Percentiles rank a stretch among this genome's conserved stretches.
phyloP scores from a whole-genome alignment of 331 rosid genomes.

The Saraca asoca region DNA sequence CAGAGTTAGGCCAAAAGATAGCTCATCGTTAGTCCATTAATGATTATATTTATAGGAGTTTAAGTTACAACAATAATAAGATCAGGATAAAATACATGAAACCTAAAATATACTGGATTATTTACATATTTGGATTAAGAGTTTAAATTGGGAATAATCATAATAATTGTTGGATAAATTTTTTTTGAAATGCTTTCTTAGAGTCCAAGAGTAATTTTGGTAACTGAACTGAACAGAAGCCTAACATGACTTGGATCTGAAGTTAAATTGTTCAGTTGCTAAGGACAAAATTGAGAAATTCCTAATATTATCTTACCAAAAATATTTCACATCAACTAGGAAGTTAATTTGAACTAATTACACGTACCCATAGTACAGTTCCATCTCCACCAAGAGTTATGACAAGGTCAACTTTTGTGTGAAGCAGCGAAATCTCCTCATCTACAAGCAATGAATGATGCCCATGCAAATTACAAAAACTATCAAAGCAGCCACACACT shows the following conservation, averaged over 20 bases:
- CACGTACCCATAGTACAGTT: constrained; percentile 91
- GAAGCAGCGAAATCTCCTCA: constrained; percentile 60
- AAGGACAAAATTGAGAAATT: constrained; percentile 9
- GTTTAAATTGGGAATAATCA: not conserved
- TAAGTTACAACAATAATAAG: not conserved
- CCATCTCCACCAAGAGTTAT: constrained; percentile 98
- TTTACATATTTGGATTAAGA: constrained; percentile 19
- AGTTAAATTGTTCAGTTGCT: not conserved
- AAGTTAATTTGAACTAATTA: constrained; percentile 31
- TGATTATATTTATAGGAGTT: constrained; percentile 15
- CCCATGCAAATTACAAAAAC: constrained; percentile 11
- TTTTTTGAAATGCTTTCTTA: no score
- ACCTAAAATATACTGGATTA: not conserved
- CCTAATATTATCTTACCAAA: not conserved
- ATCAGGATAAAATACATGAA: constrained; percentile 4
- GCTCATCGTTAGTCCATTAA: constrained; percentile 17
- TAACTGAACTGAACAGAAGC: not conserved
- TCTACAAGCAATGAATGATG: constrained; percentile 48
- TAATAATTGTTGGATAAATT: no score
- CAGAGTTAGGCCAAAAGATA: constrained; percentile 3
- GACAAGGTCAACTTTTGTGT: constrained; percentile 86
- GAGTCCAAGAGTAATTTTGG: constrained; percentile 13
- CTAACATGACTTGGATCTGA: not conserved
- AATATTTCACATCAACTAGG: constrained; percentile 17
- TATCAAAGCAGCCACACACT: constrained; percentile 15